Conservation (phyloP, 2,329 filamentous ascomycete genomes). For the Arthrobotrys sinensis region DNA sequence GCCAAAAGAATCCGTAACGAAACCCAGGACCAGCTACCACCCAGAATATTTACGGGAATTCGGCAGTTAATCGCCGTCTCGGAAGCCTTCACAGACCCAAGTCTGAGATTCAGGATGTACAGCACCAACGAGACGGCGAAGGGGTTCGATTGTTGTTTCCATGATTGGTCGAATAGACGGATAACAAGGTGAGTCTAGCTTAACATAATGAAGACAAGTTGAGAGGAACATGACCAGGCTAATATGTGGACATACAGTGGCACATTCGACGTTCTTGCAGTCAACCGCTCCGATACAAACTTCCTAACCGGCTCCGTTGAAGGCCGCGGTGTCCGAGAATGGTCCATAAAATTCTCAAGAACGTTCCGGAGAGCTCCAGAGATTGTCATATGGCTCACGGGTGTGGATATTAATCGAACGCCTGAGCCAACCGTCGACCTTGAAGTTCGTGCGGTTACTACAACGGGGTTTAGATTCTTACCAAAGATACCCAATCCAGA, state of each 20-base stretch:
- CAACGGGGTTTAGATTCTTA: constrained; percentile 50
- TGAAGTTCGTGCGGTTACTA: constrained; percentile 51
- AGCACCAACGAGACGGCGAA: constrained; percentile 51
- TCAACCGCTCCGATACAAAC: constrained; percentile 42
- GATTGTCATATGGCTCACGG: constrained; percentile 56
- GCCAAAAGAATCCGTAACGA: constrained; percentile 43
- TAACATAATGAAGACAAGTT: not conserved
- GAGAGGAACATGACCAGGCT: not conserved
- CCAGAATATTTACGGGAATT: constrained; percentile 51
- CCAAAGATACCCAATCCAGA: constrained; percentile 48
- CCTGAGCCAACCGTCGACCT: constrained; percentile 39
- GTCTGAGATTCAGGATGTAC: constrained; percentile 48
- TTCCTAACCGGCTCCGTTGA: constrained; percentile 48
- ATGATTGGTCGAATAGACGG: constrained; percentile 45
- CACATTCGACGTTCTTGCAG: constrained; percentile 50
- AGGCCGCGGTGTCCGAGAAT: constrained; percentile 54
- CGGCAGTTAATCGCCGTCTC: constrained; percentile 26
- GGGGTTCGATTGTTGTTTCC: constrained; percentile 58
- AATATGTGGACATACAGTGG: constrained; percentile 18
- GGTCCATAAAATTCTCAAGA: constrained; percentile 53
- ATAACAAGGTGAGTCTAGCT: constrained; percentile 38
- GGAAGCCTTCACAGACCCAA: constrained; percentile 52
- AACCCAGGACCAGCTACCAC: constrained; percentile 38
- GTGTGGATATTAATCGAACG: constrained; percentile 41
- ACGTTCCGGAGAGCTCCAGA: constrained; percentile 37